Percentiles rank a stretch among this genome's conserved stretches.
Conservation (phyloP, 2,329 filamentous ascomycete genomes). For the Aspergillus arachidicola region DNA sequence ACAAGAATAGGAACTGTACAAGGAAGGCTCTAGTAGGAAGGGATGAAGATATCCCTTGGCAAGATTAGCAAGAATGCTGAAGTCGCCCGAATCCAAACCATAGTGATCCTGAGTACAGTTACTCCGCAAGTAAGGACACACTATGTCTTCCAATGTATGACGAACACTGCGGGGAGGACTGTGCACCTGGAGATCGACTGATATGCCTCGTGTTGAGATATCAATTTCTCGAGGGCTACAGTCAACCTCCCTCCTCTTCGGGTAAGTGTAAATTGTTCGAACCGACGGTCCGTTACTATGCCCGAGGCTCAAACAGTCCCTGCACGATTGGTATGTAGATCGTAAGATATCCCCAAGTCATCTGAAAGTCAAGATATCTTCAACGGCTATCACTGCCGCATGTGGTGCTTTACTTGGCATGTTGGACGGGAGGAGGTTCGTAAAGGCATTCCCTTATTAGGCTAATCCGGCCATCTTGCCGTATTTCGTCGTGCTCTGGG, state of each 20-base stretch:
- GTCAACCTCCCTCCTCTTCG: background rate
- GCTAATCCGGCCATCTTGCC: slow-evolving; percentile 12
- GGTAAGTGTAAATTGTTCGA: background rate
- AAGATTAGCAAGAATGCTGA: slow-evolving; percentile 14
- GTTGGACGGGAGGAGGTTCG: background rate
- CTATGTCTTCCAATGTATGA: background rate
- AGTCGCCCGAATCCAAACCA: background rate
- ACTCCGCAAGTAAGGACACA: background rate
- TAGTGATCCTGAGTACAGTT: background rate
- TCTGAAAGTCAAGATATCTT: slow-evolving; percentile 3
- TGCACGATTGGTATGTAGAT: background rate
- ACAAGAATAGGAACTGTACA: background rate
- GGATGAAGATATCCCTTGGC: slow-evolving; percentile 18
- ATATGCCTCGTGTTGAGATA: background rate
- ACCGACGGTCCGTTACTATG: background rate
- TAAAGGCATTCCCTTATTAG: slow-evolving; percentile 6
- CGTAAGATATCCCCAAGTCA: background rate
- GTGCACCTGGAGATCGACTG: background rate
- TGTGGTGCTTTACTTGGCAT: slow-evolving; percentile 8
- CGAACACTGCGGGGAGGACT: background rate
- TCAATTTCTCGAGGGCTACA: background rate
- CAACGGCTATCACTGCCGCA: background rate
- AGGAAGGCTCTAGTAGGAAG: background rate
- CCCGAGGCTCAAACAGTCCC: background rate
- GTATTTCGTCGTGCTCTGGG: background rate